These are phyloP conservation scores for Claviceps digitariae DNA, from an alignment of 2,329 filamentous ascomycete species.

Conservation along the genomic window DNA sequence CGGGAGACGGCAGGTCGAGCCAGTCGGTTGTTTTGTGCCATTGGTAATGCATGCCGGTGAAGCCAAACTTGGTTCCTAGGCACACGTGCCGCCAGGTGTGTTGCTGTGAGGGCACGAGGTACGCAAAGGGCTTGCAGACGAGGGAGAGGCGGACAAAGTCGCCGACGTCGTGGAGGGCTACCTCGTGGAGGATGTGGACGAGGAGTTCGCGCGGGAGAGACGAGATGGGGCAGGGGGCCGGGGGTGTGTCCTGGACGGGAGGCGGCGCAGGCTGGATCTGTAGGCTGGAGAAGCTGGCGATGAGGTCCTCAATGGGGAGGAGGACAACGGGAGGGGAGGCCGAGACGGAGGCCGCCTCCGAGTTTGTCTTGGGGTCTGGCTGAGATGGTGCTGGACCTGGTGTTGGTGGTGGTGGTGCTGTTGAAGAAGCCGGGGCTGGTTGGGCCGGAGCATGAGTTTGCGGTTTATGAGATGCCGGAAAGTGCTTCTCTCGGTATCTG, in stretches of 20 bases:
- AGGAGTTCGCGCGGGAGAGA: constrained; percentile 73
- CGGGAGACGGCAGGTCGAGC: constrained; percentile 24
- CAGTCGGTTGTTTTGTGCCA: constrained; percentile 52
- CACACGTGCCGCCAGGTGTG: constrained; percentile 73
- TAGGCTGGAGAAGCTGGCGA: constrained; percentile 59
- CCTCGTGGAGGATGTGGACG: constrained; percentile 58
- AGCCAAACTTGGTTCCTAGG: constrained; percentile 59
- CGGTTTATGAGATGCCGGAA: constrained; percentile 37
- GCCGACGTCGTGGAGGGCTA: constrained; percentile 62
- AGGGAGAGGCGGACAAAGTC: constrained; percentile 61
- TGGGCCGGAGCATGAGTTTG: constrained; percentile 30
- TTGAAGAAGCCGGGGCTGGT: constrained; percentile 10
- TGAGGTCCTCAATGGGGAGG: constrained; percentile 51
- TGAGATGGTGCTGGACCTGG: background rate
- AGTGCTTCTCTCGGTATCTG: constrained; percentile 83
- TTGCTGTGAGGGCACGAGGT: constrained; percentile 71
- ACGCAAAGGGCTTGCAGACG: constrained; percentile 81
- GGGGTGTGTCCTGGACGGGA: constrained; percentile 54
- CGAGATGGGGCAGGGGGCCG: constrained; percentile 70
- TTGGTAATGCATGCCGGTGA: constrained; percentile 69
- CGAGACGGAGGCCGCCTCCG: no score
- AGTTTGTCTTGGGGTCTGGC: no score
- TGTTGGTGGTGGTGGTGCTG: background rate
- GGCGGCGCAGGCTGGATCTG: constrained; percentile 56
- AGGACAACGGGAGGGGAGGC: constrained; percentile 24